Conservation (phyloP, 1,284 basidiomycete genomes). For the Mycosarcoma maydis region DNA sequence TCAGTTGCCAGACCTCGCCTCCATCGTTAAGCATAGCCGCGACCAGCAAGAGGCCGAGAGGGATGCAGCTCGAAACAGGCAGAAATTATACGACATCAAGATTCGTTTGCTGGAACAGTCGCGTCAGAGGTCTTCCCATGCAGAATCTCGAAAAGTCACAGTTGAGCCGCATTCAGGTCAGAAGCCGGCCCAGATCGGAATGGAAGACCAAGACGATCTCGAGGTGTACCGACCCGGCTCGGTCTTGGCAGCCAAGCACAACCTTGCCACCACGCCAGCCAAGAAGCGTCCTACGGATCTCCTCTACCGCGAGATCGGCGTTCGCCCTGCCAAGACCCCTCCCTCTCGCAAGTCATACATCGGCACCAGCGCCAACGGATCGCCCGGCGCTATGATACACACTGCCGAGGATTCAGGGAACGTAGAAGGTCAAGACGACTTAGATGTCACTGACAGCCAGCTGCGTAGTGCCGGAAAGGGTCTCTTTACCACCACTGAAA, state of each 20-base stretch:
- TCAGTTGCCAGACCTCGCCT: constrained; percentile 32
- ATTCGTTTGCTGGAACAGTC: constrained; percentile 25
- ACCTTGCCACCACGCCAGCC: constrained; percentile 23
- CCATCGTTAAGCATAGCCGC: constrained; percentile 27
- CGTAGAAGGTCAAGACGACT: constrained; percentile 21
- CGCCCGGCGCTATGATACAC: constrained; percentile 26
- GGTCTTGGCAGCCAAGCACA: constrained; percentile 35
- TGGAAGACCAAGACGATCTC: constrained; percentile 16
- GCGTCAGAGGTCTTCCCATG: constrained; percentile 8
- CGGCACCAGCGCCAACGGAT: constrained; percentile 28
- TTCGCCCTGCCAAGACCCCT: constrained; percentile 19
- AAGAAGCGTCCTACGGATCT: constrained; percentile 35
- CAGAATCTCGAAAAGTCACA: not conserved
- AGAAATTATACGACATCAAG: constrained; percentile 27
- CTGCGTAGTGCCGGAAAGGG: constrained; percentile 40
- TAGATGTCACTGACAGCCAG: constrained; percentile 40
- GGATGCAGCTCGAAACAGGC: constrained; percentile 12
- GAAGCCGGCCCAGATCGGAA: not conserved
- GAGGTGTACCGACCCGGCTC: constrained; percentile 23
- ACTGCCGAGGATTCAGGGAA: constrained; percentile 1
- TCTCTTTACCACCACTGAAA: constrained; percentile 45
- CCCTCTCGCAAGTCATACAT: constrained; percentile 17
- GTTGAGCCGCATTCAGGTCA: not conserved
- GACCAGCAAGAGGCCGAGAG: constrained; percentile 19
- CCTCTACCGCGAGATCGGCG: constrained; percentile 36